Percentiles rank a stretch among this genome's conserved stretches.
phyloP scores from a whole-genome alignment of 306 rosid species.

The Glycine soja region DNA sequence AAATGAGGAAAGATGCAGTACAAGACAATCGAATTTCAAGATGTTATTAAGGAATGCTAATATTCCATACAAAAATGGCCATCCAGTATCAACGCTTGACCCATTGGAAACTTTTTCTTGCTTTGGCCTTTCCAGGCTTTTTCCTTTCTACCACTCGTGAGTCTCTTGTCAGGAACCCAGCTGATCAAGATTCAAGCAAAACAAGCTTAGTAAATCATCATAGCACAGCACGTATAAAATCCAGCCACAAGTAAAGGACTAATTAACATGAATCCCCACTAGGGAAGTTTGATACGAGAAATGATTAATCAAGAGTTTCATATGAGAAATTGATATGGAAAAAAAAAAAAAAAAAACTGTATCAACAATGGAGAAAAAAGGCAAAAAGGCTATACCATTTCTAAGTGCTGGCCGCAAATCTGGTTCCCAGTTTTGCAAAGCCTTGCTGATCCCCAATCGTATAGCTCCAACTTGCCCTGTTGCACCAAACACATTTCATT shows the following conservation, averaged over 20 bases:
- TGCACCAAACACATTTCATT: slow-evolving; percentile 14
- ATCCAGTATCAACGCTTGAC: slow-evolving; percentile 77
- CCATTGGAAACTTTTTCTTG: slow-evolving; percentile 99
- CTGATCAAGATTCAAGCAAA: slow-evolving; percentile 57
- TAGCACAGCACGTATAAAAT: neutral
- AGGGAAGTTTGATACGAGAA: slow-evolving; percentile 17
- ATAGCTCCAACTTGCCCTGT: slow-evolving; percentile 99
- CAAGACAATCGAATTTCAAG: slow-evolving; percentile 33
- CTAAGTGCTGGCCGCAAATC: slow-evolving; percentile 81
- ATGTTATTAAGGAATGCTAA: slow-evolving; percentile 47
- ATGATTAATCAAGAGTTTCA: slow-evolving; percentile 26
- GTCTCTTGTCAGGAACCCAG: slow-evolving; percentile 94
- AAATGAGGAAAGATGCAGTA: too few relatives aligned
- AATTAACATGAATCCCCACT: neutral
- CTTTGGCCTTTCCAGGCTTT: slow-evolving; percentile 96
- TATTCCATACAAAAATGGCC: slow-evolving; percentile 42
- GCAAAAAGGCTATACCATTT: slow-evolving; percentile 56
- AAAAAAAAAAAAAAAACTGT: neutral
- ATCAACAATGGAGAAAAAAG: too few relatives aligned
- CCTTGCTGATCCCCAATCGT: slow-evolving; percentile 87
- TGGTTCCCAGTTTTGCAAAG: slow-evolving; percentile 98
- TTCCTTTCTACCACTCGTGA: slow-evolving; percentile 95
- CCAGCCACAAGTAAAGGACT: neutral
- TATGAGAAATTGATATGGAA: neutral
- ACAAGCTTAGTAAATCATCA: slow-evolving; percentile 42